Evolutionary conservation across 768 basidiomycete genomes (phyloP), one percentile per base, ranked within the genome.

Genomic region (Psilocybe subaeruginosa): DNA sequence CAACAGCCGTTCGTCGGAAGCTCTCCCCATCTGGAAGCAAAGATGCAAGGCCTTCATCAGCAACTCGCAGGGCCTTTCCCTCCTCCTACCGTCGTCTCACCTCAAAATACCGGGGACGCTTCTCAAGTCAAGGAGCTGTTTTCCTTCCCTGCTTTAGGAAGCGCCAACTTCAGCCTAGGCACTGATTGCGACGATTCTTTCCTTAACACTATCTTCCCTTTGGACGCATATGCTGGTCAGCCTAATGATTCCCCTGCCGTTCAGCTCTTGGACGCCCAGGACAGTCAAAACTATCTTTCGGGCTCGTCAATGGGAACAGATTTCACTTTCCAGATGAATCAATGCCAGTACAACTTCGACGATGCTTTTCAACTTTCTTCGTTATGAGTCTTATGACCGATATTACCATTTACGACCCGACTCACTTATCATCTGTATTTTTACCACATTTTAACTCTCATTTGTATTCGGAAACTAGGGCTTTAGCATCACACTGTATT

Each of bases 11-110:
- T 54, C 33, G 23, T 9, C 4, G 23, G 49, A 14, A 51, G 7
- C 16, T 29, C 49, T 30, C 49, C 49, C 27, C 49, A 51, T 0
- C 4, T 56, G 12, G 39, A 19, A 31, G 29, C 41, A 33, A 29
- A 56, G 27, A 6, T 16, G n/a, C 49, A 51, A 29, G 31, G 27
- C 16, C 41, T 58, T 41, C 56, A 49, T 33, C 47, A 29, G 3
- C 56, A 58, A 58, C 30, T 58, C 46, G 56, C 47, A n/a, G 56
- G 56, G 8, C 33, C 56, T 14, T 58, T 23, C 46, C 17, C 56
- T 33, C 16, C 33, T 3, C 17, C 56, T 39, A 11, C 56, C 17
- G 16, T 14, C 33, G n/a, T n/a, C 30, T 9, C 33, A 6, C 16
- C 16, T 4, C 16, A 31, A 8, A 9, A n/a, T 19, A 11, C 23